Evolutionary conservation across 1,284 basidiomycete genomes (phyloP).

Genomic region (Fomitiporia mediterranea): DNA sequence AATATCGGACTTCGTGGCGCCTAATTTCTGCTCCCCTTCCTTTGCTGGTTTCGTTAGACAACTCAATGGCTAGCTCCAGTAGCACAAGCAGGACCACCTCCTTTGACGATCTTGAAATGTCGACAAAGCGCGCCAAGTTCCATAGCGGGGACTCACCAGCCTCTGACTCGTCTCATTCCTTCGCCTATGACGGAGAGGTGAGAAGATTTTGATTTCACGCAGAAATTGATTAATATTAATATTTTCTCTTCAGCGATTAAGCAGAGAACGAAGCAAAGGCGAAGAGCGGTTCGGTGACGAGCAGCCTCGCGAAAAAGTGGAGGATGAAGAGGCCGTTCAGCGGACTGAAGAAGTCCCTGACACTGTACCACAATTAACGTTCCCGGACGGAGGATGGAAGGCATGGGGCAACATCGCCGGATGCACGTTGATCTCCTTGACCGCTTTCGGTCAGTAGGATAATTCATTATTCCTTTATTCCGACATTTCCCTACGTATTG

Average conservation of each 20-base stretch:
- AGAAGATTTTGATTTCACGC: too few relatives aligned
- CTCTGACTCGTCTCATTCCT: conserved; percentile 1
- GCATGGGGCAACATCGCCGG: conserved; percentile 21
- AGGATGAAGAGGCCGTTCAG: not conserved
- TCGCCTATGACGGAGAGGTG: not conserved
- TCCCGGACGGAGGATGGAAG: conserved; percentile 21
- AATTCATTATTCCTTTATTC: not conserved
- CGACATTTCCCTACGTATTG: too few relatives aligned
- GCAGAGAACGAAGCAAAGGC: not conserved
- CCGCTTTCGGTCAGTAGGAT: conserved; percentile 18
- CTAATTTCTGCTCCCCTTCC: not conserved
- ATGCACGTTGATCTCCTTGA: conserved; percentile 19
- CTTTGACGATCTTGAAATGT: not conserved
- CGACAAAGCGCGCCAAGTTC: not conserved
- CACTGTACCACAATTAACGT: conserved; percentile 14
- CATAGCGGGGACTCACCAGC: conserved; percentile 1
- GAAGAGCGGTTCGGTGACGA: not conserved
- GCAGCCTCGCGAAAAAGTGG: not conserved
- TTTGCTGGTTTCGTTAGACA: not conserved
- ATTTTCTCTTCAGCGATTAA: not conserved
- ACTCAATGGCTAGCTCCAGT: conserved; percentile 9
- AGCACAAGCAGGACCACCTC: conserved; percentile 8
- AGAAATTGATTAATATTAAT: not conserved
- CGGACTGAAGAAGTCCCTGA: not conserved
- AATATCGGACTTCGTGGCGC: not conserved